These are phyloP conservation scores for Schizophyllum commune DNA, from an alignment of 1,284 basidiomycete species.

Conservation along the genomic window DNA sequence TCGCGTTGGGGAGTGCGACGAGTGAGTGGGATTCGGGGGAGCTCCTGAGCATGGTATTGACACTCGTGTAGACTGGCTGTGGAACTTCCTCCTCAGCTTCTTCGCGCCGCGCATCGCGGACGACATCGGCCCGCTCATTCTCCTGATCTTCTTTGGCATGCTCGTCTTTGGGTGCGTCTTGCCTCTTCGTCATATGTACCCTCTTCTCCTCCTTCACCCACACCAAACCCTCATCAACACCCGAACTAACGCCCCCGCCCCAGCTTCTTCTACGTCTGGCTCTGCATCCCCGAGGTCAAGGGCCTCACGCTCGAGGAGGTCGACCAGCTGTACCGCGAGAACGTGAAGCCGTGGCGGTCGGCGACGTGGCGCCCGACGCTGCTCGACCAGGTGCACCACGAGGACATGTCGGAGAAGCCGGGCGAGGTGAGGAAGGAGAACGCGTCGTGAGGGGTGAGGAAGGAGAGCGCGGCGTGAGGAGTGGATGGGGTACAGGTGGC, in stretches of 20 bases:
- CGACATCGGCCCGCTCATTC: slow-evolving; percentile 67
- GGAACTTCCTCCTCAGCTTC: slow-evolving; percentile 48
- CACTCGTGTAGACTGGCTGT: slow-evolving; percentile 59
- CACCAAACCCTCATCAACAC: slow-evolving; percentile 30
- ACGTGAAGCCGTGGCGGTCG: slow-evolving; percentile 61
- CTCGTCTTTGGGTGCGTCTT: slow-evolving; percentile 57
- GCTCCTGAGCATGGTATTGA: too few relatives aligned
- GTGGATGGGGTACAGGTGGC: too few relatives aligned
- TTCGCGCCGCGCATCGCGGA: slow-evolving; percentile 61
- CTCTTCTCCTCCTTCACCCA: slow-evolving; percentile 39
- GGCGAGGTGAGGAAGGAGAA: neutral
- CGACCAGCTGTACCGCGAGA: slow-evolving; percentile 65
- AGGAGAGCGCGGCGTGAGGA: too few relatives aligned
- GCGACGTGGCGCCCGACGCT: slow-evolving; percentile 48
- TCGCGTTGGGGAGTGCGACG: slow-evolving; percentile 57
- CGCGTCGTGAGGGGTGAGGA: too few relatives aligned
- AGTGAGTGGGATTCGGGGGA: too few relatives aligned
- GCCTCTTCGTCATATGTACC: too few relatives aligned
- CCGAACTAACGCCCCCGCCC: neutral
- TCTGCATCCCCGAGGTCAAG: slow-evolving; percentile 73
- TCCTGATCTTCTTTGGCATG: slow-evolving; percentile 73
- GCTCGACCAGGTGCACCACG: slow-evolving; percentile 27
- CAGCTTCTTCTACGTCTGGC: slow-evolving; percentile 41
- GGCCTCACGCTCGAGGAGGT: slow-evolving; percentile 73
- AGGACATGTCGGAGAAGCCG: slow-evolving; percentile 7